These are phyloP conservation scores for Ceratobasidium sp. DNA, from an alignment of 1,284 basidiomycete species.

Conservation along the genomic window DNA sequence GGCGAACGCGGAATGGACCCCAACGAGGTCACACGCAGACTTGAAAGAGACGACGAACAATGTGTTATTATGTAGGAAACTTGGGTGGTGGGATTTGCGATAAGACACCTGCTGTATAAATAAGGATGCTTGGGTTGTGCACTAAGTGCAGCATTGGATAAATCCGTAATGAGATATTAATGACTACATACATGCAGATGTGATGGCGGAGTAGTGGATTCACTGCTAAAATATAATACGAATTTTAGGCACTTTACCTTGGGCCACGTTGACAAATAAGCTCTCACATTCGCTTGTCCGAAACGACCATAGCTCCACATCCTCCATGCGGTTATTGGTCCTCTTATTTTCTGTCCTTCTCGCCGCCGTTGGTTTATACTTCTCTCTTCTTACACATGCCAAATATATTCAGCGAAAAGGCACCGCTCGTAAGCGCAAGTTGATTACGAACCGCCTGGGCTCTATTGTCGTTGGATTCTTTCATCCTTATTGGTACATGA, in stretches of 20 bases:
- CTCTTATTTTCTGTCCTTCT: not conserved
- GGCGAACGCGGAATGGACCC: conserved; percentile 58
- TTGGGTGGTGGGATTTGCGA: too few species aligned
- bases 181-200: too few species aligned
- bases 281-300: not conserved
- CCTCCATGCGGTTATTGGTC: conserved; percentile 2
- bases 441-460: conserved; percentile 17
- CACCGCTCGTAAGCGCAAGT: not conserved
- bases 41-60: conserved; percentile 60
- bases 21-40: conserved; percentile 63
- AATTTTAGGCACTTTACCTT: too few species aligned
- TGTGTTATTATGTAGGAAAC: conserved; percentile 77
- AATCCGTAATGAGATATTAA: too few species aligned
- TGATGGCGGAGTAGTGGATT: too few species aligned
- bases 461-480: conserved; percentile 78
- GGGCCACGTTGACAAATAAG: too few species aligned
- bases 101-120: too few species aligned
- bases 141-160: too few species aligned
- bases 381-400: conserved; percentile 8
- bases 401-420: not conserved
- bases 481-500: conserved; percentile 90
- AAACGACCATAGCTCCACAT: conserved; percentile 13
- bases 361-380: not conserved
- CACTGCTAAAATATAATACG: too few species aligned
- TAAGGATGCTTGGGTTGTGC: too few species aligned